Evolutionary conservation across 495 filamentous ascomycete species (phyloP).

Genomic region (Hypoxylon lienhwacheense): DNA sequence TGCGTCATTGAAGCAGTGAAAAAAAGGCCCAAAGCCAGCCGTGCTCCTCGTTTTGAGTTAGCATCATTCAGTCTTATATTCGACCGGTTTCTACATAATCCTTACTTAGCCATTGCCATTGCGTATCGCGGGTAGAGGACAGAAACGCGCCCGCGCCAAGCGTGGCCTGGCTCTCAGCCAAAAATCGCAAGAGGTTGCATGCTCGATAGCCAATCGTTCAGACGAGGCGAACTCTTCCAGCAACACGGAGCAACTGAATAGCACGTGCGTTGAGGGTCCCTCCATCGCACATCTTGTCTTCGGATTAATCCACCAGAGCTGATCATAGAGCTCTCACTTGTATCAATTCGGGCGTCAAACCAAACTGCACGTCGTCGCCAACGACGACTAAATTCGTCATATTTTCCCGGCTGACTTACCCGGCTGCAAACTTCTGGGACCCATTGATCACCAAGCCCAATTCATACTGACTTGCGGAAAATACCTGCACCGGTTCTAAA

Average conservation of each 20-base stretch:
- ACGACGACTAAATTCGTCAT: conserved; percentile 15
- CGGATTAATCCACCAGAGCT: conserved; percentile 29
- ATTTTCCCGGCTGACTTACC: conserved; percentile 30
- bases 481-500: conserved; percentile 13
- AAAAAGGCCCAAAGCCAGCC: conserved; percentile 20
- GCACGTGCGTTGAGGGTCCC: conserved; percentile 32
- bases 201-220: conserved; percentile 30
- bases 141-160: conserved; percentile 36
- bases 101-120: no score
- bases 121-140: conserved; percentile 35
- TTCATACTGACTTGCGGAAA: conserved; percentile 22
- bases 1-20: conserved; percentile 27
- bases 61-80: conserved; percentile 19
- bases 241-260: conserved; percentile 24
- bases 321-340: conserved; percentile 26
- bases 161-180: conserved; percentile 31
- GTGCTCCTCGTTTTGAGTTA: conserved; percentile 27
- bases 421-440: conserved; percentile 26
- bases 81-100: conserved; percentile 7
- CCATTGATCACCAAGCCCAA: conserved; percentile 20
- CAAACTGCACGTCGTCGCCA: conserved; percentile 19
- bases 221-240: conserved; percentile 26
- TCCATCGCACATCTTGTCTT: conserved; percentile 16
- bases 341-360: conserved; percentile 35
- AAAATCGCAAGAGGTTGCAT: conserved; percentile 31